These are phyloP conservation scores for Pichia scutulata DNA, from an alignment of 805 yeast genomes.

Conservation along the genomic window DNA sequence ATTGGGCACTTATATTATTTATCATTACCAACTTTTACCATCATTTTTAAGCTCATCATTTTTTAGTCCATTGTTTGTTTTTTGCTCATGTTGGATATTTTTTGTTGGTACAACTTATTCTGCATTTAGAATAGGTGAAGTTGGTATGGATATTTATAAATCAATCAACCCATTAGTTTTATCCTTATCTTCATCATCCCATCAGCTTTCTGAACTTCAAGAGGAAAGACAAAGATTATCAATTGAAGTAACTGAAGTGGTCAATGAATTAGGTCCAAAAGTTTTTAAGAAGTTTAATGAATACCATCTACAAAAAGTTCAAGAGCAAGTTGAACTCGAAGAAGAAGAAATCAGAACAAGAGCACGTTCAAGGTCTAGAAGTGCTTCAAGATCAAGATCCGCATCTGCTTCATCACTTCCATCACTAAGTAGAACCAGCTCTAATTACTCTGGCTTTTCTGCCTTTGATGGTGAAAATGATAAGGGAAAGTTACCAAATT, in stretches of 20 bases:
- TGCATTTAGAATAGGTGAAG: conserved; percentile 85
- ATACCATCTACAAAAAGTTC: conserved; percentile 11
- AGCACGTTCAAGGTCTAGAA: conserved; percentile 14
- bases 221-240: conserved; percentile 54
- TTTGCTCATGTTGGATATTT: conserved; percentile 47
- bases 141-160: conserved; percentile 84
- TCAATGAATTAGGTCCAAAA: conserved; percentile 76
- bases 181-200: conserved; percentile 45
- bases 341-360: conserved; percentile 18
- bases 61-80: conserved; percentile 22
- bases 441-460: conserved; percentile 25
- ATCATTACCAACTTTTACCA: conserved; percentile 16
- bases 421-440: conserved; percentile 13
- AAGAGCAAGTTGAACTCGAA: conserved; percentile 17
- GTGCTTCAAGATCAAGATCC: conserved; percentile 8
- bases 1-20: conserved; percentile 33
- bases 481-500: conserved; percentile 19
- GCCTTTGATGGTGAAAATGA: conserved; percentile 13
- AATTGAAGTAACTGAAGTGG: conserved; percentile 67
- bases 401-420: conserved; percentile 6
- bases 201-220: conserved; percentile 48
- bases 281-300: conserved; percentile 68
- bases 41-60: background rate
- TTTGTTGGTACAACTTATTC: conserved; percentile 76
- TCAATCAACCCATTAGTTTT: conserved; percentile 71